phyloP scores from a whole-genome alignment of 441 rosid genomes.

The Populus tomentosa region DNA sequence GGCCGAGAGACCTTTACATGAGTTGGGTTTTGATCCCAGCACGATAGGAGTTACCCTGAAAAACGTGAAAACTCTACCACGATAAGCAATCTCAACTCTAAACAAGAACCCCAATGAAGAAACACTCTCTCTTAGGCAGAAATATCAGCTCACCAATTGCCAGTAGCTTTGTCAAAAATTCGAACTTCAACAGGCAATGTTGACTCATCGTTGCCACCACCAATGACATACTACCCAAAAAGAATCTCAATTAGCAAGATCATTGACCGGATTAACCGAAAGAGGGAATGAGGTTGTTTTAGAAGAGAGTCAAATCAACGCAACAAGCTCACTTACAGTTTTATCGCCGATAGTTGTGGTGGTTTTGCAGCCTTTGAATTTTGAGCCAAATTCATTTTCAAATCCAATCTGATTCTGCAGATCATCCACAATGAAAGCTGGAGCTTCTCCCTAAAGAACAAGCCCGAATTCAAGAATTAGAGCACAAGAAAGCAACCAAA shows the following conservation, averaged over 20 bases:
- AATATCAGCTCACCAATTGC: constrained; percentile 47
- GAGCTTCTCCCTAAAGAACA: constrained; percentile 70
- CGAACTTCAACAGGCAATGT: constrained; percentile 45
- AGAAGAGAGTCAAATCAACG: constrained; percentile 8
- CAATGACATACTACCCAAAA: constrained; percentile 55
- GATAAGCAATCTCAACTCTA: constrained; percentile 15
- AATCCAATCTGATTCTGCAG: constrained; percentile 35
- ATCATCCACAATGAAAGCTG: constrained; percentile 49
- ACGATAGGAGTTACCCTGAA: constrained; percentile 63
- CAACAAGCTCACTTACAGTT: constrained; percentile 42
- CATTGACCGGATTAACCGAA: constrained; percentile 23
- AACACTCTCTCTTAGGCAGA: constrained; percentile 5
- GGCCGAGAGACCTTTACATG: constrained; percentile 59
- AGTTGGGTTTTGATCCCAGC: constrained; percentile 59
- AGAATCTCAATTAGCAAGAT: constrained; percentile 7
- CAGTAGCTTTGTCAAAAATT: constrained; percentile 46
- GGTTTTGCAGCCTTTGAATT: constrained; percentile 37
- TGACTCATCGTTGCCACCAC: constrained; percentile 41
- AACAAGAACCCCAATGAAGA: constrained; percentile 13
- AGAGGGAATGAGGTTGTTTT: not conserved
- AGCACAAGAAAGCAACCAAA: constrained; percentile 4
- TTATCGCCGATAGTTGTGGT: constrained; percentile 39
- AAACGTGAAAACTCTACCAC: constrained; percentile 1
- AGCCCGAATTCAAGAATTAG: constrained; percentile 16
- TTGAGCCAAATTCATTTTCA: constrained; percentile 22